These are phyloP conservation scores for Lathyrus sativus DNA, from an alignment of 306 rosid species.

Conservation along the genomic window DNA sequence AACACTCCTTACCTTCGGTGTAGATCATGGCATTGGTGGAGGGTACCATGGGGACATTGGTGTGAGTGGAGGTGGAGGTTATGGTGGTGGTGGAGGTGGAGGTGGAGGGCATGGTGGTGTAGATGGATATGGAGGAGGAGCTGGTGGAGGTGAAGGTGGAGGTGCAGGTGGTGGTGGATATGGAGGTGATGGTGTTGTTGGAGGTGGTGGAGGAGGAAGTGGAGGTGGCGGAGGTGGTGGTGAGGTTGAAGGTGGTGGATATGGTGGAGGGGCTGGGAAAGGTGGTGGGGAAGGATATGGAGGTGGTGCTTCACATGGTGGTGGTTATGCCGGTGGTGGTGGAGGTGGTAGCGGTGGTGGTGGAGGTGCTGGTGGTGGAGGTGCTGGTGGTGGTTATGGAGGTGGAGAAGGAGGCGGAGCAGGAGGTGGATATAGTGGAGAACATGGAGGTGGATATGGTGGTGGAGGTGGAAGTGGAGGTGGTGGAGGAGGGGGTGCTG, in stretches of 20 bases:
- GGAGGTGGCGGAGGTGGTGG: slow-evolving; percentile 49
- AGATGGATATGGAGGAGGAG: slow-evolving; percentile 51
- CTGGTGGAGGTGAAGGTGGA: slow-evolving; percentile 46
- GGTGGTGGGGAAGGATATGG: slow-evolving; percentile 54
- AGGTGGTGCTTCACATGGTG: slow-evolving; percentile 27
- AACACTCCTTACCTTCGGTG: slow-evolving; percentile 44
- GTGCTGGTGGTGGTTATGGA: slow-evolving; percentile 40
- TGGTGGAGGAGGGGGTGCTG: slow-evolving; percentile 41
- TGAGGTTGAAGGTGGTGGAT: slow-evolving; percentile 38
- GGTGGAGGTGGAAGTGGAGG: slow-evolving; percentile 38
- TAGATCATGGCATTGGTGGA: slow-evolving; percentile 30
- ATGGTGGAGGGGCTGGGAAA: slow-evolving; percentile 43
- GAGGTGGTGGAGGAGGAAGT: slow-evolving; percentile 39
- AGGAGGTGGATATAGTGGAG: slow-evolving; percentile 40
- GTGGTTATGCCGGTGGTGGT: slow-evolving; percentile 40
- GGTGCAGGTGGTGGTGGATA: slow-evolving; percentile 42
- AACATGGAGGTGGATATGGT: slow-evolving; percentile 40
- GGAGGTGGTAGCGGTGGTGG: slow-evolving; percentile 43
- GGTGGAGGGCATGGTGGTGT: slow-evolving; percentile 39
- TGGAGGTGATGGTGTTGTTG: slow-evolving; percentile 38
- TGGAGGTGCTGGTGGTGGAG: slow-evolving; percentile 29
- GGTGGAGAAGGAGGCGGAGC: slow-evolving; percentile 45
- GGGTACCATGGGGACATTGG: slow-evolving; percentile 21
- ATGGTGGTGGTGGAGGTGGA: slow-evolving; percentile 32
- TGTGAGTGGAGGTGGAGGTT: slow-evolving; percentile 43